These are phyloP conservation scores for Styphnolobium japonicum DNA, from an alignment of 306 rosid species.

Conservation along the genomic window DNA sequence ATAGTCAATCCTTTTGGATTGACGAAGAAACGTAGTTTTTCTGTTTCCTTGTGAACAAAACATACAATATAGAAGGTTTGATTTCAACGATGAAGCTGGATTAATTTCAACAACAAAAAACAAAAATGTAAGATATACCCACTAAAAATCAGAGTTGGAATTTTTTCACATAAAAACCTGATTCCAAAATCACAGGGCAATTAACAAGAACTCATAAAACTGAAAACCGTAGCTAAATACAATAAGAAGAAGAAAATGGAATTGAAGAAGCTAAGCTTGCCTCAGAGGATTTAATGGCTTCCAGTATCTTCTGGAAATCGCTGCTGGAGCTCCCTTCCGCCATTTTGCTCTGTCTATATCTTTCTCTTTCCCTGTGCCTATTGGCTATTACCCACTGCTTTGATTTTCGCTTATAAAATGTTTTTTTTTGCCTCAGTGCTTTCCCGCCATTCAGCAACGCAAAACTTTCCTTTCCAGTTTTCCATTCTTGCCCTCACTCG, in stretches of 20 bases:
- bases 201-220: neutral
- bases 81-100: neutral
- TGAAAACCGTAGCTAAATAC: neutral
- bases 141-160: neutral
- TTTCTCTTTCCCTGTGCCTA: neutral
- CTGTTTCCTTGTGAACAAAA: neutral
- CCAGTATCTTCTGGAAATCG: slow-evolving; percentile 49
- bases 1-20: neutral
- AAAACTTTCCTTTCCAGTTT: too few relatives aligned
- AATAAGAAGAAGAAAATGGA: neutral
- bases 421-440: too few relatives aligned
- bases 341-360: slow-evolving; percentile 41
- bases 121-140: neutral
- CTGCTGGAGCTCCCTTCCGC: slow-evolving; percentile 47
- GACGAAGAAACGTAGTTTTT: neutral
- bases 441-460: too few relatives aligned
- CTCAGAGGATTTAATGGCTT: slow-evolving; percentile 74
- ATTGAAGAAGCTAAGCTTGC: slow-evolving; percentile 39
- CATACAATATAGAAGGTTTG: neutral
- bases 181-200: neutral
- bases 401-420: too few relatives aligned
- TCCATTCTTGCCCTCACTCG: too few relatives aligned
- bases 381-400: neutral
- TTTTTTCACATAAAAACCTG: neutral
- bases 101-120: too few relatives aligned